A percentile compares a stretch with the other conserved stretches of the same genome.
These are phyloP conservation scores for Vaccinium darrowii DNA, from an alignment of 148 eudicot species.

Conservation along the genomic window DNA sequence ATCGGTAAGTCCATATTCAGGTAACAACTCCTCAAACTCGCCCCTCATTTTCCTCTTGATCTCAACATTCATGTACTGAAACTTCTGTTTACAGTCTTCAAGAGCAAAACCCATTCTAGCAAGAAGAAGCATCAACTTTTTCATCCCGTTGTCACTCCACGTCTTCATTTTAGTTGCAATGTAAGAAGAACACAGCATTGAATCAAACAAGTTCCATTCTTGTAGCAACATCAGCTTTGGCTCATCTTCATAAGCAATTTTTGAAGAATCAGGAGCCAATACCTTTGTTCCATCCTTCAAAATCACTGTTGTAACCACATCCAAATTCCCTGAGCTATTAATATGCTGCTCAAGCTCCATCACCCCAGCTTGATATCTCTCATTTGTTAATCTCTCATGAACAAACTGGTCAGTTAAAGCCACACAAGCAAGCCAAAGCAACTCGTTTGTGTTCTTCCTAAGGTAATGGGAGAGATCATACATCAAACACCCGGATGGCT, in stretches of 20 bases:
- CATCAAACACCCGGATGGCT: constrained; percentile 96
- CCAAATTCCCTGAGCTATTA: constrained; percentile 84
- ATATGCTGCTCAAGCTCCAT: constrained; percentile 98
- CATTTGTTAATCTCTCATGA: constrained; percentile 87
- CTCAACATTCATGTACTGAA: constrained; percentile 82
- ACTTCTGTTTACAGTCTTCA: constrained; percentile 92
- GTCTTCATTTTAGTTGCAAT: constrained; percentile 93
- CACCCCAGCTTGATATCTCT: constrained; percentile 90
- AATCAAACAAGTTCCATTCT: constrained; percentile 99
- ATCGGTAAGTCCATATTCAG: constrained; percentile 84
- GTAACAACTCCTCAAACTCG: constrained; percentile 77
- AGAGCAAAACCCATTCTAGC: constrained; percentile 97
- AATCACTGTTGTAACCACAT: constrained; percentile 64
- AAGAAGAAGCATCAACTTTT: constrained; percentile 87
- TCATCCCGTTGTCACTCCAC: constrained; percentile 97
- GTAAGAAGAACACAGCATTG: constrained; percentile 94
- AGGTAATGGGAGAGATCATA: constrained; percentile 78
- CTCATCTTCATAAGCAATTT: constrained; percentile 92
- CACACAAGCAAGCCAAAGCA: constrained; percentile 95
- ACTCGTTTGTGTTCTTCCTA: constrained; percentile 86
- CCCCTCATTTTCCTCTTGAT: constrained; percentile 91
- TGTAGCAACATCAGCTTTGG: constrained; percentile 90
- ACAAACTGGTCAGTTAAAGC: constrained; percentile 92
- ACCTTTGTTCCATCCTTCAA: constrained; percentile 94
- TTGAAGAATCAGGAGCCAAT: constrained; percentile 81